Evolutionary conservation across 192 early-diverging fungal species (phyloP).

Genomic region (Coemansia sp.): DNA sequence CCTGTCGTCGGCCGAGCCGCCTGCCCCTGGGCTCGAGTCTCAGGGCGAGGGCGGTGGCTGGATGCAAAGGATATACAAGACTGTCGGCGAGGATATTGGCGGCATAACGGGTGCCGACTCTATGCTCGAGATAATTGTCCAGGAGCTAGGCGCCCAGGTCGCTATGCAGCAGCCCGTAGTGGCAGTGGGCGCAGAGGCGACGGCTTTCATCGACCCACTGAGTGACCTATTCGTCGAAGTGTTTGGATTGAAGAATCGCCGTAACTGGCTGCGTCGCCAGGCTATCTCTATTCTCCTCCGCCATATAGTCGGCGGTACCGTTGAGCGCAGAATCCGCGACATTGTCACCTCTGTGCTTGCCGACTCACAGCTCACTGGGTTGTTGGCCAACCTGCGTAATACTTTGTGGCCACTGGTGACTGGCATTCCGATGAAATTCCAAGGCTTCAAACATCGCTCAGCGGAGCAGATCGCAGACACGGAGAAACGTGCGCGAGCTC

Average conservation of each 20-base stretch:
- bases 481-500: conserved; percentile 56
- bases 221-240: conserved; percentile 86
- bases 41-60: conserved; percentile 11
- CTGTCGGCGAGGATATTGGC: conserved; percentile 74
- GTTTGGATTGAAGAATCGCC: conserved; percentile 87
- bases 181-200: conserved; percentile 18
- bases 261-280: conserved; percentile 87
- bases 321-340: conserved; percentile 69
- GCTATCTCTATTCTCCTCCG: conserved; percentile 86
- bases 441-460: conserved; percentile 10
- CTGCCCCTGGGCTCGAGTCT: conserved; percentile 9
- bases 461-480: conserved; percentile 7
- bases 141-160: conserved; percentile 69
- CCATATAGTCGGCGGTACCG: conserved; percentile 83
- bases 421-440: conserved; percentile 5
- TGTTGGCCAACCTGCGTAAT: conserved; percentile 27
- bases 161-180: conserved; percentile 40
- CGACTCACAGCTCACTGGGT: conserved; percentile 30
- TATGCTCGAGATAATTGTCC: conserved; percentile 72
- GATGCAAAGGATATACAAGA: conserved; percentile 72
- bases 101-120: conserved; percentile 68
- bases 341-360: background rate
- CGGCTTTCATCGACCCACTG: conserved; percentile 68
- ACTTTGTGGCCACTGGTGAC: conserved; percentile 44
- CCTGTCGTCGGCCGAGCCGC: conserved; percentile 59